phyloP scores from a whole-genome alignment of 1,284 basidiomycete species.

The Cutaneotrichosporon curvatum region DNA sequence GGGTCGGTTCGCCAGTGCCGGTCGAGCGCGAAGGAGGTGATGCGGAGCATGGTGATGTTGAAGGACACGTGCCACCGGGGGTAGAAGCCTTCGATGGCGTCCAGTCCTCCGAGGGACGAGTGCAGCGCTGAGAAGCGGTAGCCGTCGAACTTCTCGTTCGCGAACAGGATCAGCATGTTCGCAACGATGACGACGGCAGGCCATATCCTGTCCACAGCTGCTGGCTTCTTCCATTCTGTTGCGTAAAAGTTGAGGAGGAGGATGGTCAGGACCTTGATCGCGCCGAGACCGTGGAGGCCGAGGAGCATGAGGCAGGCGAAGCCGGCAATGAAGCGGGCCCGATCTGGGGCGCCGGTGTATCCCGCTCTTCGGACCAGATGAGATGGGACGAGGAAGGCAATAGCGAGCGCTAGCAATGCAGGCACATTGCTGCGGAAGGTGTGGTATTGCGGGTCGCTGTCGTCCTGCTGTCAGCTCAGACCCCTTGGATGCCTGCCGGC shows the following conservation, averaged over 20 bases:
- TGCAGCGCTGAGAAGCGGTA: slow-evolving; percentile 62
- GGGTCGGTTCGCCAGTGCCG: slow-evolving; percentile 63
- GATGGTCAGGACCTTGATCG: slow-evolving; percentile 70
- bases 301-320: slow-evolving; percentile 65
- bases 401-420: slow-evolving; percentile 54
- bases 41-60: slow-evolving; percentile 93
- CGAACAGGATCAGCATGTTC: slow-evolving; percentile 67
- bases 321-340: slow-evolving; percentile 44
- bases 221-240: slow-evolving; percentile 49
- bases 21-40: slow-evolving; percentile 89
- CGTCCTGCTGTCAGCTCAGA: slow-evolving; percentile 52
- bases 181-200: slow-evolving; percentile 52
- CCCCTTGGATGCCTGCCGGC: background rate
- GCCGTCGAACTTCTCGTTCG: slow-evolving; percentile 70
- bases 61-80: slow-evolving; percentile 90
- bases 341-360: background rate
- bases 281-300: slow-evolving; percentile 78
- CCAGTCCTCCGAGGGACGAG: slow-evolving; percentile 55
- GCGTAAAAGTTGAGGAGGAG: slow-evolving; percentile 65
- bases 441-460: slow-evolving; percentile 77
- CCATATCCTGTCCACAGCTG: slow-evolving; percentile 22
- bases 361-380: slow-evolving; percentile 8
- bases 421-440: slow-evolving; percentile 69
- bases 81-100: slow-evolving; percentile 57
- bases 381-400: slow-evolving; percentile 45